A percentile compares a stretch with the other conserved stretches of the same genome.
Conservation (phyloP, 140 eudicot species). For the Senecio squalidus region DNA sequence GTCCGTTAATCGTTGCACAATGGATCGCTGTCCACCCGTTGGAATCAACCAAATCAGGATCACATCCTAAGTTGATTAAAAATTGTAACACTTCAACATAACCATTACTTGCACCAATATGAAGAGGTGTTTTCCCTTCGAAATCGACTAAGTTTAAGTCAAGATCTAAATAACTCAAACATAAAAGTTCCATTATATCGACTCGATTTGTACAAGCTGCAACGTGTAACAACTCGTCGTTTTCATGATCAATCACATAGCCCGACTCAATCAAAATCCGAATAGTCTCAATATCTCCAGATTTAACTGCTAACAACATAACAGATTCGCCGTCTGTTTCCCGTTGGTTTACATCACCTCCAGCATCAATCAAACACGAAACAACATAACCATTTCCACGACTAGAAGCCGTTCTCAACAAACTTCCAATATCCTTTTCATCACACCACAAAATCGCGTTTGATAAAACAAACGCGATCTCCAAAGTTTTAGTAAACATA, state of each 20-base stretch:
- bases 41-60: slow-evolving; percentile 37
- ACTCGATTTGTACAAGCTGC: slow-evolving; percentile 48
- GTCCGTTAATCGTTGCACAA: slow-evolving; percentile 46
- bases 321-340: slow-evolving; percentile 30
- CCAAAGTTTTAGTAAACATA: slow-evolving; percentile 22
- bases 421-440: slow-evolving; percentile 29
- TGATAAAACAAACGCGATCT: slow-evolving; percentile 33
- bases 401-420: slow-evolving; percentile 37
- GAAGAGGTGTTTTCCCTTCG: slow-evolving; percentile 61
- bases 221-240: slow-evolving; percentile 45
- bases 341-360: slow-evolving; percentile 40
- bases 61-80: slow-evolving; percentile 48
- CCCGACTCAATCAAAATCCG: slow-evolving; percentile 45
- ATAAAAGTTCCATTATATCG: slow-evolving; percentile 61
- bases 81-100: slow-evolving; percentile 45
- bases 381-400: slow-evolving; percentile 37
- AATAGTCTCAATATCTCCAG: slow-evolving; percentile 40
- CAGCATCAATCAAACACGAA: slow-evolving; percentile 47
- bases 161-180: slow-evolving; percentile 46
- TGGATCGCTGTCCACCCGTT: slow-evolving; percentile 61
- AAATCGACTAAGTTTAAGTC: slow-evolving; percentile 43
- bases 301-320: slow-evolving; percentile 39
- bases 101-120: slow-evolving; percentile 48
- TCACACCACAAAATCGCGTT: slow-evolving; percentile 52
- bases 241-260: slow-evolving; percentile 30